Conservation (phyloP, 495 filamentous ascomycete species). For the Talaromyces adpressus region DNA sequence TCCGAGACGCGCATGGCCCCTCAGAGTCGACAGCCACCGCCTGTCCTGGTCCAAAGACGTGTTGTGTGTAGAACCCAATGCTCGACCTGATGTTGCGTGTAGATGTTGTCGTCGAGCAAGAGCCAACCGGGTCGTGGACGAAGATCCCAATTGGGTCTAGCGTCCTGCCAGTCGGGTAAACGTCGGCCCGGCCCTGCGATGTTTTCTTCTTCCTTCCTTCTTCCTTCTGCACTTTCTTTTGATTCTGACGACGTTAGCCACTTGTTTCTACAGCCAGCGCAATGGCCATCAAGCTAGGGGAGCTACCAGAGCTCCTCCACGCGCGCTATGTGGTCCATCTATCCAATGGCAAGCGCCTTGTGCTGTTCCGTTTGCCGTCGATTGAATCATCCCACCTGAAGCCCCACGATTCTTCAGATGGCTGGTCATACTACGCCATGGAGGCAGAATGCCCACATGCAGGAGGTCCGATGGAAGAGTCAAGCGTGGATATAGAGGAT, state of each 20-base stretch:
- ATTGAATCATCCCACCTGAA: conserved; percentile 29
- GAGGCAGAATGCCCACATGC: conserved; percentile 48
- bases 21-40: no score
- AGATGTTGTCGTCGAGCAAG: no score
- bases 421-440: conserved; percentile 49
- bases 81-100: no score
- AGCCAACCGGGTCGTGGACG: no score
- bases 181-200: not conserved
- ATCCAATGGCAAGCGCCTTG: conserved; percentile 42
- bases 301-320: conserved; percentile 28
- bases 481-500: conserved; percentile 45
- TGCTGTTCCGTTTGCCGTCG: conserved; percentile 41
- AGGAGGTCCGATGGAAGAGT: conserved; percentile 44
- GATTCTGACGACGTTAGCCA: not conserved
- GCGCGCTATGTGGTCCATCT: conserved; percentile 42
- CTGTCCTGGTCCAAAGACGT: no score
- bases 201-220: not conserved
- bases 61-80: no score
- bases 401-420: conserved; percentile 27
- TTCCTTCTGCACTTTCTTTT: not conserved
- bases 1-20: no score
- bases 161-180: not conserved
- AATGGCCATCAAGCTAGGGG: conserved; percentile 31
- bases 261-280: not conserved
- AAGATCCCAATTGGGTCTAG: not conserved